These are phyloP conservation scores for Aspergillus unguis DNA, from an alignment of 2,329 filamentous ascomycete genomes.

Conservation along the genomic window DNA sequence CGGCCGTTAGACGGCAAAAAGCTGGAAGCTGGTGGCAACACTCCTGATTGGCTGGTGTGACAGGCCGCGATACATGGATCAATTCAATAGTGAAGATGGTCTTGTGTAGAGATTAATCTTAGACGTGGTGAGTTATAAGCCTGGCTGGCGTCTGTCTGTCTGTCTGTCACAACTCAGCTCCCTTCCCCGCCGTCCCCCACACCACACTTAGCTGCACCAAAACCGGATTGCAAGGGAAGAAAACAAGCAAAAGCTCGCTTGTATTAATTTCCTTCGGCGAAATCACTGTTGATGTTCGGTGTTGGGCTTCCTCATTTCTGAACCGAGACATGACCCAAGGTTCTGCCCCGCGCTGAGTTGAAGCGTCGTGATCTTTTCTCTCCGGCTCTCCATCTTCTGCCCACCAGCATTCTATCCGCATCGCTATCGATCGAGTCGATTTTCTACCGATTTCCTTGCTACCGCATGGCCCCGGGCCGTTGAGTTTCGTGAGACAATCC, in stretches of 20 bases:
- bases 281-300: slow-evolving; percentile 1
- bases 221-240: not conserved
- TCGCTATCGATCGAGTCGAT: slow-evolving; percentile 7
- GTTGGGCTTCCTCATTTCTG: not conserved
- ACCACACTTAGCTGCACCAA: not conserved
- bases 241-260: not conserved
- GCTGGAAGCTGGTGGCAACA: slow-evolving; percentile 6
- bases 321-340: slow-evolving; percentile 10
- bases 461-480: slow-evolving; percentile 5
- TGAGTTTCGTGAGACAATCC: slow-evolving; percentile 7
- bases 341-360: slow-evolving; percentile 16
- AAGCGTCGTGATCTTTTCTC: not conserved
- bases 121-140: too few species aligned
- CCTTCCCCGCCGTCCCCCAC: slow-evolving; percentile 8
- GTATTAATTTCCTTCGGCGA: not conserved
- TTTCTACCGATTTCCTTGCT: not conserved
- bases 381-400: not conserved
- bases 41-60: slow-evolving; percentile 5
- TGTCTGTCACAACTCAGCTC: not conserved
- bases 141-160: not conserved
- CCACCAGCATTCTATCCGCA: not conserved
- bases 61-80: slow-evolving; percentile 4
- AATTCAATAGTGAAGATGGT: not conserved
- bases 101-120: slow-evolving; percentile 4
- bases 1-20: slow-evolving; percentile 1